Evolutionary conservation across 140 eudicot species (phyloP), one percentile per base, ranked within the genome.

Genomic region (Cichorium intybus): DNA sequence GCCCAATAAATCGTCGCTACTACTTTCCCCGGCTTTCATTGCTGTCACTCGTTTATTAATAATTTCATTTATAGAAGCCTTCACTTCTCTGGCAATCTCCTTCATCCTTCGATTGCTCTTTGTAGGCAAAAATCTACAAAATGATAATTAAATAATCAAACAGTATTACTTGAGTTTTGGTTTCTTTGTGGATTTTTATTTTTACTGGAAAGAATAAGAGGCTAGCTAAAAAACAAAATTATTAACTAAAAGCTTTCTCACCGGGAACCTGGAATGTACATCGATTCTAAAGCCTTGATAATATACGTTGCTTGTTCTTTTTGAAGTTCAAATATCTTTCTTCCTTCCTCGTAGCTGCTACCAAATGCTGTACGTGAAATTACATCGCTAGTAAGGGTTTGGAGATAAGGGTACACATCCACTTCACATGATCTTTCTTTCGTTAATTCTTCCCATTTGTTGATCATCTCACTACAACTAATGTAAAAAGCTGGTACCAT

Each of bases 251-350:
- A 17, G 16, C 18, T 2, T 11, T 27, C 47, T 60, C 34, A 60
- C 69, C 41, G 6, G 2, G 69, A 45, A 24, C 69, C 69, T 43
- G 69, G 69, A 60, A 60, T 60, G 27, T 60, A 60, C 10, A 60
- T 3, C 0, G 66, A 60, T 35, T 46, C 21, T 10, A 7, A 0
- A 6, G 66, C 66, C 29, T 60, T 45, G 3, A 60, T 16, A 35
- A 34, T n/a, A 18, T 35, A 4, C 7, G 0, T 3, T 3, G 51
- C 66, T 60, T 20, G 66, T 60, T 60, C 66, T 17, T 2, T 33
- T 20, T 60, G 66, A 35, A 60, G 66, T 37, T 35, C 52, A 60
- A 60, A 60, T 60, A 60, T 60, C 20, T 37, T 10, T 34, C 66
- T 35, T 12, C 66, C 66, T 60, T 60, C 66, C 23, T 60, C 52